phyloP scores from a whole-genome alignment of 257 asterid species.

The Asclepias syriaca region DNA sequence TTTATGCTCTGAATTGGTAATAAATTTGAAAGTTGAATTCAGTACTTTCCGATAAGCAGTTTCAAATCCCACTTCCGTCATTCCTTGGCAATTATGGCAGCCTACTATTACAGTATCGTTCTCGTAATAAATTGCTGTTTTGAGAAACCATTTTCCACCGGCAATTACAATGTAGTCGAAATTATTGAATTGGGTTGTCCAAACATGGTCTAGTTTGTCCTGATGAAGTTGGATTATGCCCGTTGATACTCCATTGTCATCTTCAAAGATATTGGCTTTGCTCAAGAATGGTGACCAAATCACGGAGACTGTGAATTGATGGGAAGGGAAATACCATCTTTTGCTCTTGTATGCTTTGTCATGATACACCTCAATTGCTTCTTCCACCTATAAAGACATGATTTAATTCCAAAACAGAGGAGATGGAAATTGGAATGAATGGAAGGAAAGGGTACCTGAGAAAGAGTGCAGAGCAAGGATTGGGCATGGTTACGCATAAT shows the following conservation, averaged over 20 bases:
- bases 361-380: conserved; percentile 59
- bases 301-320: conserved; percentile 52
- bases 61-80: conserved; percentile 43
- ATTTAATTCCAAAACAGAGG: too few relatives aligned
- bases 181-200: conserved; percentile 48
- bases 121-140: conserved; percentile 53
- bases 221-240: conserved; percentile 53
- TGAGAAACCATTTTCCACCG: conserved; percentile 81
- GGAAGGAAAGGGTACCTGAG: conserved; percentile 40
- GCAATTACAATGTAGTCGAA: conserved; percentile 50
- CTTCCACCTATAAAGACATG: conserved; percentile 42
- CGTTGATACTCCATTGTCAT: conserved; percentile 58
- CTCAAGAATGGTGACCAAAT: conserved; percentile 74
- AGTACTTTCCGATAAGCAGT: conserved; percentile 56
- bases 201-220: conserved; percentile 49
- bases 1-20: conserved; percentile 29
- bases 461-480: conserved; percentile 73
- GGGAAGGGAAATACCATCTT: conserved; percentile 62
- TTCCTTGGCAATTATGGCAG: conserved; percentile 57
- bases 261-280: conserved; percentile 54
- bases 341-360: conserved; percentile 53
- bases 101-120: conserved; percentile 42
- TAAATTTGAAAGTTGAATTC: conserved; percentile 35
- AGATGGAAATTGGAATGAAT: too few relatives aligned
- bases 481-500: conserved; percentile 81